A percentile compares a stretch with the other conserved stretches of the same genome.
Evolutionary conservation across 2,329 filamentous ascomycete genomes (phyloP).

Genomic region (Ophiostoma angusticollis): DNA sequence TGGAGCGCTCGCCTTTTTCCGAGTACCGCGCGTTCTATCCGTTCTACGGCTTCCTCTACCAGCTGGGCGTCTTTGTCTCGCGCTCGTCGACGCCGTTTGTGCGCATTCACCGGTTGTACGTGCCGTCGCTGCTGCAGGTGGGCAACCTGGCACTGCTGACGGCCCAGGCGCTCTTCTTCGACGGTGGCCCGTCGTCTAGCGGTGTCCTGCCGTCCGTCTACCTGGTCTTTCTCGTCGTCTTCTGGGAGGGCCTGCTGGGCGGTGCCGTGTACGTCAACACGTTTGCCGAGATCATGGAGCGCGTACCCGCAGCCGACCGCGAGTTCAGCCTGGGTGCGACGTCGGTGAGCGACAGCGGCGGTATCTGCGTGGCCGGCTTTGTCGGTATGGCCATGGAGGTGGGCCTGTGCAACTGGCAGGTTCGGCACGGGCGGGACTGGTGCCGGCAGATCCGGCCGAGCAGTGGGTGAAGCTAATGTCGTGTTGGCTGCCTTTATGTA

Average conservation of each 20-base stretch:
- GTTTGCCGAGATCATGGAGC: slow-evolving; percentile 86
- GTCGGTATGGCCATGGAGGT: slow-evolving; percentile 73
- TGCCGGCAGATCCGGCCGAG: slow-evolving; percentile 44
- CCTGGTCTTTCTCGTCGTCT: slow-evolving; percentile 70
- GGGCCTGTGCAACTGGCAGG: slow-evolving; percentile 72
- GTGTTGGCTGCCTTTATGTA: too few species aligned
- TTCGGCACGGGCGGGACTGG: slow-evolving; percentile 63
- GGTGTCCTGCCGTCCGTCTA: slow-evolving; percentile 79
- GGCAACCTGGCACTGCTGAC: slow-evolving; percentile 63
- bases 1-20: slow-evolving; percentile 61
- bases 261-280: slow-evolving; percentile 92
- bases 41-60: slow-evolving; percentile 88
- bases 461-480: slow-evolving; percentile 15
- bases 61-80: slow-evolving; percentile 88
- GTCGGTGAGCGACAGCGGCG: slow-evolving; percentile 81
- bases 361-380: slow-evolving; percentile 80
- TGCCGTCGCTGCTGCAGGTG: slow-evolving; percentile 71
- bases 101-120: slow-evolving; percentile 67
- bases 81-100: slow-evolving; percentile 82
- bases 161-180: slow-evolving; percentile 55
- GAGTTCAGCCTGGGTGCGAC: slow-evolving; percentile 88
- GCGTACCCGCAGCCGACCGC: slow-evolving; percentile 60
- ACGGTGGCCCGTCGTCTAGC: slow-evolving; percentile 34
- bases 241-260: slow-evolving; percentile 89
- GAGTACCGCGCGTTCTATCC: slow-evolving; percentile 85